Evolutionary conservation across 805 yeast species (phyloP), one percentile per base, ranked within the genome.

Genomic region (Candida multigemmis): DNA sequence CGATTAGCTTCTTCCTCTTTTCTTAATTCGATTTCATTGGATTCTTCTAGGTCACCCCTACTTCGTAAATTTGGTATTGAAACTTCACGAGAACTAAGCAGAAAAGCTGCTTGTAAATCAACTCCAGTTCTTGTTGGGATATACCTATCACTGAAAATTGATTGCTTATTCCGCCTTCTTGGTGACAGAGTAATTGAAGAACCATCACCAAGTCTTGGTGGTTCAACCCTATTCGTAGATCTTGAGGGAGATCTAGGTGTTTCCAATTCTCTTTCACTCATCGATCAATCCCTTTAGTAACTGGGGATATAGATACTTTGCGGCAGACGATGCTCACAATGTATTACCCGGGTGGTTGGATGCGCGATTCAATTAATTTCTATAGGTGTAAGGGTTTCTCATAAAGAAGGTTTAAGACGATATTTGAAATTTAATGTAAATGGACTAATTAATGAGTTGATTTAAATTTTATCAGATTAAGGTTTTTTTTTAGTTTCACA

Each of bases 41-140:
- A 75, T 6, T 56, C 46, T 33, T 33, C 31, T 12, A 44, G 30
- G 26, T 46, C 41, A 6, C n/a, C 19, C 19, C 56, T 36, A 23
- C 23, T 30, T 19, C 57, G 35, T 19, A 53, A 37, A 23, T 56
- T 56, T 2, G 65, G 63, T 11, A 54, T 12, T n/a, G n/a, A n/a
- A 48, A 68, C 44, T 11, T 60, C 69, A 31, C 62, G 69, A 27
- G 56, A 54, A 14, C 65, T 65, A 26, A 76, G 53, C 32, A 75
- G 69, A 48, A 75, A 79, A 6, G 95, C 95, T 0, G 96, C 85
- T 43, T 84, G 91, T 10, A 89, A 58, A 42, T 85, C 93, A 14
- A 85, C 71, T 1, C 94, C 95, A 2, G 83, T 76, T 25, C 98
- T 57, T 34, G 72, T 75, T 4, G 98, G 98, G 15, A 91, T 83